Evolutionary conservation across 208 protist genomes (phyloP).

Genomic region (Acanthamoeba royreba): DNA sequence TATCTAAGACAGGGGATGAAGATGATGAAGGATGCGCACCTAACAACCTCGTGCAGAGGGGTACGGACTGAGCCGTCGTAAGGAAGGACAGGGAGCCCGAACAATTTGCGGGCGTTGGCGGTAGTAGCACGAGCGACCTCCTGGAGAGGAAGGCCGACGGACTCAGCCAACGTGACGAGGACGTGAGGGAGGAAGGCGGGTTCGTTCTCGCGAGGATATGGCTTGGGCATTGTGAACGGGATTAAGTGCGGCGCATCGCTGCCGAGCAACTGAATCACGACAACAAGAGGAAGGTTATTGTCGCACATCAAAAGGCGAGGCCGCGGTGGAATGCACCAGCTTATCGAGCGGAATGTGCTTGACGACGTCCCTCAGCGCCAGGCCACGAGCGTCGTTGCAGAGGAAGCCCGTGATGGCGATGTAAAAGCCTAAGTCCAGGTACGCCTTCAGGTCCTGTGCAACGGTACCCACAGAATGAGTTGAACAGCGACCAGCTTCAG

Average conservation of each 20-base stretch:
- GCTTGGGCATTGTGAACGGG: conserved; percentile 45
- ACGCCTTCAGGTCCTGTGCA: background rate
- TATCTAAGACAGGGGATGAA: background rate
- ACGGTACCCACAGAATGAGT: too few species aligned
- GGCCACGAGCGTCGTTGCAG: conserved; percentile 23
- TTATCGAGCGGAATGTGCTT: background rate
- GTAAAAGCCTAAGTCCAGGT: conserved; percentile 25
- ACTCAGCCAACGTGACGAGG: background rate
- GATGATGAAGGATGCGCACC: background rate
- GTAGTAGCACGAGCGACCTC: background rate
- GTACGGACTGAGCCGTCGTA: conserved; percentile 3
- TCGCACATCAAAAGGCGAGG: background rate
- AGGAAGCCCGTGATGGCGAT: conserved; percentile 29
- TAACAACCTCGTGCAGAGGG: background rate
- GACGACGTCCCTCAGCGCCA: background rate
- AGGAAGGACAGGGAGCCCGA: background rate
- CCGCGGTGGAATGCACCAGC: background rate
- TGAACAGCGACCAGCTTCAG: too few species aligned
- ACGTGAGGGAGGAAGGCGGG: conserved; percentile 32
- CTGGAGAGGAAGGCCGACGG: background rate
- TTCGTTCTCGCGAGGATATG: conserved; percentile 7
- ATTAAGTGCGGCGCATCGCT: conserved; percentile 37
- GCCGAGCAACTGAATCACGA: background rate
- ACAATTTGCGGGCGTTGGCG: background rate
- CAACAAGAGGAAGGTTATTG: background rate